Percentiles rank a stretch among this genome's conserved stretches.
Conservation (phyloP, 768 basidiomycete genomes). For the Suillus fuscotomentosus region DNA sequence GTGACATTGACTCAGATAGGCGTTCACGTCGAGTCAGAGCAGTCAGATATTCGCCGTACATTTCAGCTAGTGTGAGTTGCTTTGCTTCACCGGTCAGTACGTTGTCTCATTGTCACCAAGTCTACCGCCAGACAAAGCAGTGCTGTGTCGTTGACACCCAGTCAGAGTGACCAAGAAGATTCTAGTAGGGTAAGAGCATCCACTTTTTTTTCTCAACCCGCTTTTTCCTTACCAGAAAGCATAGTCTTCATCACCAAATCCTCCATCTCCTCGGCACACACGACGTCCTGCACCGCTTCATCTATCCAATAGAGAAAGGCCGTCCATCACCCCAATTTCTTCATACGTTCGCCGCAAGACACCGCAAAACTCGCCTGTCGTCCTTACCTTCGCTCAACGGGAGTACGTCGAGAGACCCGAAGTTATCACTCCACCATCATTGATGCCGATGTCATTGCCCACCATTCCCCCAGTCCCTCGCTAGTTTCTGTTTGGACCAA, state of each 20-base stretch:
- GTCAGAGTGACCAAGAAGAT: conserved; percentile 24
- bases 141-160: conserved; percentile 34
- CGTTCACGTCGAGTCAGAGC: conserved; percentile 27
- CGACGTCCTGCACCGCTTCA: conserved; percentile 44
- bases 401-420: conserved; percentile 30
- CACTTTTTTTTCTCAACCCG: conserved; percentile 11
- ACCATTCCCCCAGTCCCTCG: conserved; percentile 47
- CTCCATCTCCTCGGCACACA: conserved; percentile 39
- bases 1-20: conserved; percentile 30
- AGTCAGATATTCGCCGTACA: conserved; percentile 31
- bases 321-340: conserved; percentile 75
- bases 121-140: conserved; percentile 45
- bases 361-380: conserved; percentile 69
- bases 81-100: neutral
- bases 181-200: conserved; percentile 34
- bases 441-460: conserved; percentile 57
- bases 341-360: conserved; percentile 78
- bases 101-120: conserved; percentile 7
- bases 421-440: conserved; percentile 17
- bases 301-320: conserved; percentile 51
- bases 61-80: conserved; percentile 24
- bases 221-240: conserved; percentile 28
- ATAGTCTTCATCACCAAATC: conserved; percentile 35
- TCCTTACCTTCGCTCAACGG: conserved; percentile 55
- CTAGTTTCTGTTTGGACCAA: neutral